Percentiles rank a stretch among this genome's conserved stretches.
These are phyloP conservation scores for Beauveria pseudobassiana DNA, from an alignment of 2,329 filamentous ascomycete genomes.

Conservation along the genomic window DNA sequence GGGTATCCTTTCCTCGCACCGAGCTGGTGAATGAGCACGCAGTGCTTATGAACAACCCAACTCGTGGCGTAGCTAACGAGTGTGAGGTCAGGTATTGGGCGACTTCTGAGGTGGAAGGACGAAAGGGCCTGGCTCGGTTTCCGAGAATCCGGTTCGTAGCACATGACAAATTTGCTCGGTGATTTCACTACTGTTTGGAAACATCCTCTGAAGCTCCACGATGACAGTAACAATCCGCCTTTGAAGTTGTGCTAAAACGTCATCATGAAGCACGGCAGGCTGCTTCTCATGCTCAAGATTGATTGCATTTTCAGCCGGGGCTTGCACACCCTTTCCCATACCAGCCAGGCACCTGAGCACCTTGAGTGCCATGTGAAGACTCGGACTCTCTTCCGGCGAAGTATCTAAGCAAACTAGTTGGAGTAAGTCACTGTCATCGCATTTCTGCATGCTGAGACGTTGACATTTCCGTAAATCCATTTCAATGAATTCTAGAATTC, in stretches of 20 bases:
- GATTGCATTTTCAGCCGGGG: constrained; percentile 57
- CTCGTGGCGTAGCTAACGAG: constrained; percentile 51
- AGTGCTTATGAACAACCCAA: constrained; percentile 63
- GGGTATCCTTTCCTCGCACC: constrained; percentile 36
- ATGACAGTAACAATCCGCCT: constrained; percentile 39
- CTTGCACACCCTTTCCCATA: constrained; percentile 66
- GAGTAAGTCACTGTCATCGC: not conserved
- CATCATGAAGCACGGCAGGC: constrained; percentile 7
- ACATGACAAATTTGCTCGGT: constrained; percentile 65
- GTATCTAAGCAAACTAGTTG: constrained; percentile 16
- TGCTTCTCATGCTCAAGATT: constrained; percentile 52
- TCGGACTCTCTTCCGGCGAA: constrained; percentile 33
- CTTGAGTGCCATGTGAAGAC: constrained; percentile 41
- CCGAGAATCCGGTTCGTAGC: constrained; percentile 67
- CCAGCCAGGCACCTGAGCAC: constrained; percentile 61
- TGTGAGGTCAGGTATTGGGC: constrained; percentile 58
- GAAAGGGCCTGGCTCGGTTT: constrained; percentile 67
- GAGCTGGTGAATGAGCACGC: constrained; percentile 64
- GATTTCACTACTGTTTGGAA: constrained; percentile 57
- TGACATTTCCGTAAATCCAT: constrained; percentile 37
- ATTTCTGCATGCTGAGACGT: not conserved
- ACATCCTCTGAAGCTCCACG: constrained; percentile 39
- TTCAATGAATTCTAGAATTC: constrained; percentile 55
- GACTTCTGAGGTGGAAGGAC: constrained; percentile 61
- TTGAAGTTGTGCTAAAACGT: constrained; percentile 31